Base-by-base conservation (phyloP, 2,329 filamentous ascomycete genomes). In the Juglanconis sp. region DNA sequence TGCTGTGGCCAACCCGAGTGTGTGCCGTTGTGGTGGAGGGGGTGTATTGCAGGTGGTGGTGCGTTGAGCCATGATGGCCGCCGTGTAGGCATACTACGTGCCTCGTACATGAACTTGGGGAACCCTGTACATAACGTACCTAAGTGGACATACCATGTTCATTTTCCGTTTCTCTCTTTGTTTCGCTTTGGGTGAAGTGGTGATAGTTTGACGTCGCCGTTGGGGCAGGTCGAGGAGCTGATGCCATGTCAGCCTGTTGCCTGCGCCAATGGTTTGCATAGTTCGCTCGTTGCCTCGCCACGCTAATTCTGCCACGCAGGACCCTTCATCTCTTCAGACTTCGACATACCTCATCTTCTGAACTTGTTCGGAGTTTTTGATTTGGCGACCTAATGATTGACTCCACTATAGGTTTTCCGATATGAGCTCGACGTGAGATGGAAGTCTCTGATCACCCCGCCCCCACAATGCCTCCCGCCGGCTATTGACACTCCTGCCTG, bases 1-100 rank as follows among this genome's bases (percentile, higher is more conserved):
- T 42, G 36, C 30, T 32, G 53, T 36, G 53, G 53, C 35, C 32
- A 47, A 36, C 13, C 40, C 24, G 9, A 5, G 15, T 2, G 3
- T 17, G 38, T 35, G 47, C n/a, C 8, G 31, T 32, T 32, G 35
- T 31, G 15, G 40, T 17, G 32, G 53, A 17, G n/a, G 24, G n/a
- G 11, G 5, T 34, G 31, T 9, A n/a, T 34, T 17, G 10, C 9
- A 32, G 30, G 8, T 13, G 47, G 9, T 49, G 31, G 15, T 47
- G 5, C 47, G 47, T 9, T 49, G 47, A 9, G 5, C 7, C 11
- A 9, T 47, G 47, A 15, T 48, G 46, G 34, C 13, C 34, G 71
- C 64, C 81, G 57, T 47, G 42, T 15, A 48, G 53, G 32, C 42
- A 30, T 3, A 32, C 4, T 40, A 8, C 10, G 35, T 40, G 44